phyloP scores from a whole-genome alignment of 2,329 filamentous ascomycete species.

The Calycina marina region DNA sequence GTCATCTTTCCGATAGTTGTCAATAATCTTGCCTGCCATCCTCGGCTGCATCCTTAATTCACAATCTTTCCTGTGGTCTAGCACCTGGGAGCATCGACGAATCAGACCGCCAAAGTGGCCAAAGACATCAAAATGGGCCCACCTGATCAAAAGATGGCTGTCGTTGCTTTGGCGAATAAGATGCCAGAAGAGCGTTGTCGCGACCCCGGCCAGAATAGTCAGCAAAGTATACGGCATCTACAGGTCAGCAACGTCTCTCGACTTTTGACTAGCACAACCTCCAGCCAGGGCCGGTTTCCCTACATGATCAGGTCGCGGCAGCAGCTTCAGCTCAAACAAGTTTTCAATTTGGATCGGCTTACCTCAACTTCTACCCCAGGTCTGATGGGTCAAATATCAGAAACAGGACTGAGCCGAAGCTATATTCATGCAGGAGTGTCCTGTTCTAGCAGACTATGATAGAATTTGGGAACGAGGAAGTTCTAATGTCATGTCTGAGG shows the following conservation, averaged over 20 bases:
- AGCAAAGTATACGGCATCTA: constrained; percentile 9
- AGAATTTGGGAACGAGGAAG: constrained; percentile 5
- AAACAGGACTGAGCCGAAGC: constrained; percentile 15
- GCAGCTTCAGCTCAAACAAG: constrained; percentile 7
- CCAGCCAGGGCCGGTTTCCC: constrained; percentile 6
- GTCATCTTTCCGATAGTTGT: too few species aligned
- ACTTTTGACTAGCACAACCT: constrained; percentile 10
- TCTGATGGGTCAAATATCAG: constrained; percentile 18
- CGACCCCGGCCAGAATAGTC: constrained; percentile 1
- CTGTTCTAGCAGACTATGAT: constrained; percentile 14
- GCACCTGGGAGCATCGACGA: constrained; percentile 1
- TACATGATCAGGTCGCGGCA: constrained; percentile 8
- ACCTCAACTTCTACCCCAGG: too few species aligned
- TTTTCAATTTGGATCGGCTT: constrained; percentile 6
- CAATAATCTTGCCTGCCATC: too few species aligned
- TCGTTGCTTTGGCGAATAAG: constrained; percentile 12
- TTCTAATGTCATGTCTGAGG: constrained; percentile 10
- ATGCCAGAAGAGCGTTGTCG: constrained; percentile 4
- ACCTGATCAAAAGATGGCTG: constrained; percentile 10
- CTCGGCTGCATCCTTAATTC: too few species aligned
- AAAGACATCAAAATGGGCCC: constrained; percentile 9
- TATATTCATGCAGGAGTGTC: constrained; percentile 23
- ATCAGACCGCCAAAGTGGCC: constrained; percentile 2
- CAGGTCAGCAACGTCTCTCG: constrained; percentile 17
- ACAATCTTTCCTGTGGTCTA: too few species aligned